phyloP scores from a whole-genome alignment of 2,329 filamentous ascomycete species.

The Botrytis fabae region DNA sequence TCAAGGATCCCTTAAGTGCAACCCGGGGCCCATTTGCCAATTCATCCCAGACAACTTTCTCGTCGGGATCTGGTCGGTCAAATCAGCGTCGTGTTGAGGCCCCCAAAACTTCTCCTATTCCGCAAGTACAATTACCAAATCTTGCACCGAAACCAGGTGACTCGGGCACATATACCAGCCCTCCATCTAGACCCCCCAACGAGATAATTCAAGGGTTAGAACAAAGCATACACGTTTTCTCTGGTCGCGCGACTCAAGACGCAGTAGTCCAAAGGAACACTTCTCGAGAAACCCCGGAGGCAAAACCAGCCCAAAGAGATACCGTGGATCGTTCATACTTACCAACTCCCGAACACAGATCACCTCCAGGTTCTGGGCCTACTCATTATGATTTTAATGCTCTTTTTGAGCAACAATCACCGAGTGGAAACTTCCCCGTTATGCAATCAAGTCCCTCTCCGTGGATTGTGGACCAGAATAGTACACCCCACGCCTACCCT shows the following conservation, averaged over 20 bases:
- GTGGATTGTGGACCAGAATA: slow-evolving; percentile 10
- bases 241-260: background rate
- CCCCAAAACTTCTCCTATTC: slow-evolving; percentile 15
- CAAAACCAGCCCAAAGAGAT: slow-evolving; percentile 23
- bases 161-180: background rate
- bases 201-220: slow-evolving; percentile 16
- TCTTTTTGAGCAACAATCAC: slow-evolving; percentile 17
- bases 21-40: slow-evolving; percentile 48
- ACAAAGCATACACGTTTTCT: slow-evolving; percentile 23
- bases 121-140: slow-evolving; percentile 15
- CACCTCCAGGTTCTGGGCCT: slow-evolving; percentile 17
- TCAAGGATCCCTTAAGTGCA: slow-evolving; percentile 70
- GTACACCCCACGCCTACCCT: background rate
- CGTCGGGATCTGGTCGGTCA: slow-evolving; percentile 22
- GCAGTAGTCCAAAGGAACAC: background rate
- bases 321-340: slow-evolving; percentile 30
- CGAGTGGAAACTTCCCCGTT: background rate
- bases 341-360: slow-evolving; percentile 25
- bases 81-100: slow-evolving; percentile 27
- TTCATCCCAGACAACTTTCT: slow-evolving; percentile 30
- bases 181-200: background rate
- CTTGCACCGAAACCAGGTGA: slow-evolving; percentile 16
- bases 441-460: background rate
- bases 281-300: background rate
- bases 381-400: slow-evolving; percentile 36